Evolutionary conservation across 2,329 filamentous ascomycete genomes (phyloP).

Genomic region (Thermothelomyces thermophilus): DNA sequence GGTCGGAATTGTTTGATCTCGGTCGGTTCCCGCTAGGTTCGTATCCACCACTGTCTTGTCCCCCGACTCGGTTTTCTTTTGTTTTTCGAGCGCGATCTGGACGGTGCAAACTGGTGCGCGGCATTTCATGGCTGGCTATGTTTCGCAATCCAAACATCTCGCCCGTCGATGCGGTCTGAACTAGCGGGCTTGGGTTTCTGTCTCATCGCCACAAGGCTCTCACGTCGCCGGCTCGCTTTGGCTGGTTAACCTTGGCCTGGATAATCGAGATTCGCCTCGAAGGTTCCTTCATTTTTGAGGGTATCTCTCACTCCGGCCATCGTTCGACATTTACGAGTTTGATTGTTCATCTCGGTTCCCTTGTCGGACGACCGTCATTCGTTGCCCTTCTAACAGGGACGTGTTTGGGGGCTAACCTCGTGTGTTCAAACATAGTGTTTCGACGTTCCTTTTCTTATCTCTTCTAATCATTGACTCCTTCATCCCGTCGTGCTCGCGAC

Average conservation of each 20-base stretch:
- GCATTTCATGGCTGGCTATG: not conserved
- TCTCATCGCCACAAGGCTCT: no score
- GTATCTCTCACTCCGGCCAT: no score
- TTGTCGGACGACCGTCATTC: no score
- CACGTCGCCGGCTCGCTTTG: no score
- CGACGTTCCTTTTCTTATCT: constrained; percentile 21
- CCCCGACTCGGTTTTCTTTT: constrained; percentile 2
- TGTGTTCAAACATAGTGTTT: constrained; percentile 11
- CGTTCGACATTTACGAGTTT: not conserved
- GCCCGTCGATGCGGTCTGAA: not conserved
- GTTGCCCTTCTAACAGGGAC: no score
- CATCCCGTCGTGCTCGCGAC: not conserved
- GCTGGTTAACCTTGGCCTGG: no score
- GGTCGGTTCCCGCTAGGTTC: constrained; percentile 20
- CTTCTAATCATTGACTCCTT: constrained; percentile 15
- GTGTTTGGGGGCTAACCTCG: not conserved
- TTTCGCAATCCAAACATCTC: not conserved
- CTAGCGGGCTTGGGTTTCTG: no score
- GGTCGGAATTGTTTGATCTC: constrained; percentile 14
- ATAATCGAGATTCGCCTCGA: no score
- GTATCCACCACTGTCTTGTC: constrained; percentile 10
- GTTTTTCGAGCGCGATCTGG: not conserved
- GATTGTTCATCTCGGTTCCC: no score
- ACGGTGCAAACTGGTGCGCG: not conserved
- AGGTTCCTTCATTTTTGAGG: no score